phyloP scores from a whole-genome alignment of 768 basidiomycete species.

The Mycena capillaripes region DNA sequence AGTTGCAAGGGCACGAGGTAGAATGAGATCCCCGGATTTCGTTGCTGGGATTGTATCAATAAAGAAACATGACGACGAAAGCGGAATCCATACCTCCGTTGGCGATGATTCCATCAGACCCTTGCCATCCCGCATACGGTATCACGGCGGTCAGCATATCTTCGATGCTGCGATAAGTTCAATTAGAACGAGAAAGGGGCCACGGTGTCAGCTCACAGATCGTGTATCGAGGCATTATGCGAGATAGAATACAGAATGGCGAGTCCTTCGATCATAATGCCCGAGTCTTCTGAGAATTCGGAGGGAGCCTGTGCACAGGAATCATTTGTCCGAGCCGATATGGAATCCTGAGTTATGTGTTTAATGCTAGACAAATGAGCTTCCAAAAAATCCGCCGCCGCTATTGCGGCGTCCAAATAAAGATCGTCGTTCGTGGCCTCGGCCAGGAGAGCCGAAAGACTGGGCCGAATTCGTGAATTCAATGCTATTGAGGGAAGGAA shows the following conservation, averaged over 20 bases:
- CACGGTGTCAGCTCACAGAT: constrained; percentile 13
- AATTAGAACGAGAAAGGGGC: not conserved
- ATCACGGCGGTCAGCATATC: constrained; percentile 2
- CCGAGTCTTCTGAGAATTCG: not conserved
- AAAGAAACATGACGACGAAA: no score
- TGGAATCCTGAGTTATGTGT: not conserved
- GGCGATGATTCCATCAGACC: constrained; percentile 5
- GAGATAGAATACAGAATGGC: constrained; percentile 31
- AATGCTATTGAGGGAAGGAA: not conserved
- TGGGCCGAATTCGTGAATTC: not conserved
- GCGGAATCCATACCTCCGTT: not conserved
- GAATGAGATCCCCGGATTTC: not conserved
- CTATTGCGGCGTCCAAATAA: constrained; percentile 23
- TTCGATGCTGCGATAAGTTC: not conserved
- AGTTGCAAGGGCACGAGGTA: not conserved
- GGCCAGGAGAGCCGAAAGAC: constrained; percentile 19
- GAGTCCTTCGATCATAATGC: constrained; percentile 31
- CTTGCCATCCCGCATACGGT: constrained; percentile 7
- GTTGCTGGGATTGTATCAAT: not conserved
- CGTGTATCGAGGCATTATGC: constrained; percentile 2
- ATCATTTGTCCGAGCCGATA: not conserved
- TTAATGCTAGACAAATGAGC: not conserved
- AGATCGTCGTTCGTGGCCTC: not conserved
- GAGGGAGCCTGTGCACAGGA: not conserved
- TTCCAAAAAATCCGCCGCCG: not conserved